These are phyloP conservation scores for Collybiopsis luxurians DNA, from an alignment of 768 basidiomycete species.

Conservation along the genomic window DNA sequence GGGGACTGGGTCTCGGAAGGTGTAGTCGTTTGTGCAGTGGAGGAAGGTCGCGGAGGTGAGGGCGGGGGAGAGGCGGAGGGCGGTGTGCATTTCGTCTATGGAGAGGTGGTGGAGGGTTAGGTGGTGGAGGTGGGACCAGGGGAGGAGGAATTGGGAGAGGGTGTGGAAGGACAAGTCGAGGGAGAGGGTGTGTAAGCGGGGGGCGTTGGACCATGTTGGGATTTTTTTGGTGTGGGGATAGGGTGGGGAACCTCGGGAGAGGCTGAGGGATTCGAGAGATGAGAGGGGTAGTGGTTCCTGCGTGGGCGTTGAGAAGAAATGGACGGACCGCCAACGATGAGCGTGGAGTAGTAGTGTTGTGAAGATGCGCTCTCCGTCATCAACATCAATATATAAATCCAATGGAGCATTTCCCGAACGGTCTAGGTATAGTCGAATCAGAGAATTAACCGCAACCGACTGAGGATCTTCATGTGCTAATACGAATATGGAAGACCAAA, in stretches of 20 bases:
- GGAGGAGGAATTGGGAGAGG: background rate
- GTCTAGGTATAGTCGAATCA: background rate
- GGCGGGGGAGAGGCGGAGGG: background rate
- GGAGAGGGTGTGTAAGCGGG: background rate
- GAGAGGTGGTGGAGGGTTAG: background rate
- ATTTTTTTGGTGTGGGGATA: background rate
- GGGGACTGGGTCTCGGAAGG: background rate
- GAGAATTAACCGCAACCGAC: background rate
- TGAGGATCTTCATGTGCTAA: background rate
- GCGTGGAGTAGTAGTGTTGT: background rate
- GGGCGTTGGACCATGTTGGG: background rate
- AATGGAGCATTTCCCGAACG: background rate
- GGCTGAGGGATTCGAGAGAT: background rate
- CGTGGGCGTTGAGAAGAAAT: background rate
- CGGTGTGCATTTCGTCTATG: background rate
- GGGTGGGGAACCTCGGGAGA: background rate
- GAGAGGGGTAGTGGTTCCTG: background rate
- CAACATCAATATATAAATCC: background rate
- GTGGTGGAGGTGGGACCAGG: background rate
- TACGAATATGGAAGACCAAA: conserved; percentile 2
- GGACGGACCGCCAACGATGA: background rate
- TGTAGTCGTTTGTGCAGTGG: background rate
- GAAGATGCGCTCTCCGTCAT: background rate
- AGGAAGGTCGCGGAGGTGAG: background rate
- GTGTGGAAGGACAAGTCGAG: background rate